These are phyloP conservation scores for Cladosporium sphaerospermum DNA, from an alignment of 2,329 filamentous ascomycete species.

Conservation along the genomic window DNA sequence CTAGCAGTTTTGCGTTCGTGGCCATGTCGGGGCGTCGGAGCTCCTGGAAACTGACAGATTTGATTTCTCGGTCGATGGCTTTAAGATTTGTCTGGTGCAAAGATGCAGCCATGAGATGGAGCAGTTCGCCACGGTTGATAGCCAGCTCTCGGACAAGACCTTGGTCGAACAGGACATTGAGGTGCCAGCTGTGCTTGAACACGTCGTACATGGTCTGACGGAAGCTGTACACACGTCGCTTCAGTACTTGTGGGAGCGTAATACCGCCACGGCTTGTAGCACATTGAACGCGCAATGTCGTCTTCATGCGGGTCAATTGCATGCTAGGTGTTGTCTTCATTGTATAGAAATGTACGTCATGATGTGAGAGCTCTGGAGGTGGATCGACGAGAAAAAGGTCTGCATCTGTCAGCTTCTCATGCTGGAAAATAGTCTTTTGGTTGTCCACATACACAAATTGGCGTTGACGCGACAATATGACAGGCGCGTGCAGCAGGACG, in stretches of 20 bases:
- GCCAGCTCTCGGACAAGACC: background rate
- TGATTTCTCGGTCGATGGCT: background rate
- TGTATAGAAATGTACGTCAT: background rate
- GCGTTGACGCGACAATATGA: constrained; percentile 5
- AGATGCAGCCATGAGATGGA: background rate
- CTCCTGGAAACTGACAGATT: background rate
- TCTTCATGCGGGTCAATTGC: background rate
- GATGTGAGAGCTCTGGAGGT: background rate
- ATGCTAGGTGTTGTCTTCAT: background rate
- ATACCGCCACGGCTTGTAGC: background rate
- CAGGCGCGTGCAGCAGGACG: constrained; percentile 4
- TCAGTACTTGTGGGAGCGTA: background rate
- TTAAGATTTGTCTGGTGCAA: background rate
- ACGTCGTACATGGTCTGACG: background rate
- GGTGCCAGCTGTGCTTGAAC: background rate
- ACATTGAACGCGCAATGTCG: background rate
- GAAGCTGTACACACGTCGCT: background rate
- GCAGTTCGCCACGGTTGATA: background rate
- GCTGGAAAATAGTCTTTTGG: background rate
- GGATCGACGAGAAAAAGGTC: constrained; percentile 3
- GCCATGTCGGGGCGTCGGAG: background rate
- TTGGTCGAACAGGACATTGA: background rate
- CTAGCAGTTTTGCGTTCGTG: background rate
- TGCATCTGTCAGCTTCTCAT: background rate
- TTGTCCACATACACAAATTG: background rate